Evolutionary conservation across 2,329 filamentous ascomycete species (phyloP), one percentile per base, ranked within the genome.

Genomic region (Sordariomycetes sp.): DNA sequence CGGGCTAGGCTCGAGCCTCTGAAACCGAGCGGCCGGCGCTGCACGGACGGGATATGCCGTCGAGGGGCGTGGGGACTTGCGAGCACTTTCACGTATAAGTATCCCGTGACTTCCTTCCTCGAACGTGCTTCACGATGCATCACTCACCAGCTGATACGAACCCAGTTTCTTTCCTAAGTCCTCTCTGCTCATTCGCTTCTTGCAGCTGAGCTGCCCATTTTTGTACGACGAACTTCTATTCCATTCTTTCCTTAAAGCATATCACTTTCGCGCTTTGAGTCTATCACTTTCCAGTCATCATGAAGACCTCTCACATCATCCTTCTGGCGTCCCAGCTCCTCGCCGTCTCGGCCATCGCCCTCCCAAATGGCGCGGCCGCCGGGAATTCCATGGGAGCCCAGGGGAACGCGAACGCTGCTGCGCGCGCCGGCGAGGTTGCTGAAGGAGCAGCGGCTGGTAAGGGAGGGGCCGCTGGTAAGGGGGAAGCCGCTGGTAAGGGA

Each of bases 191-290:
- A 48, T 55, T 55, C 54, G 18, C 54, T 55, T 55, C 54, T 55
- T 55, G 54, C 34, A 55, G 54, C 54, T 55, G 54, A 24, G 24
- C 54, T 55, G 34, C 40, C 54, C 54, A 34, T 18, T 48, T 18
- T 48, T 48, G 14, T 43, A 10, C 18, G 37, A 14, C 25, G 18
- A n/a, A 28, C 32, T 16, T 28, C 22, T 16, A 8, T 55, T 24
- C 22, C 12, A 46, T 35, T n/a, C 28, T 25, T 25, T 48, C 37
- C 16, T 55, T 25, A 11, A 40, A 22, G 28, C 28, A 32, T 32
- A 8, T 32, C 28, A 32, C 28, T 32, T 32, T 32, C 4, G 8
- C 4, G 8, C 28, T 32, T 8, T 43, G 7, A 10, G 7, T 48
- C 18, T 5, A 24, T 43, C 54, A 18, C 8, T 55, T 25, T 43